Base-by-base conservation (phyloP, 176 grass and related monocot genomes). In the Aegilops bicornis region DNA sequence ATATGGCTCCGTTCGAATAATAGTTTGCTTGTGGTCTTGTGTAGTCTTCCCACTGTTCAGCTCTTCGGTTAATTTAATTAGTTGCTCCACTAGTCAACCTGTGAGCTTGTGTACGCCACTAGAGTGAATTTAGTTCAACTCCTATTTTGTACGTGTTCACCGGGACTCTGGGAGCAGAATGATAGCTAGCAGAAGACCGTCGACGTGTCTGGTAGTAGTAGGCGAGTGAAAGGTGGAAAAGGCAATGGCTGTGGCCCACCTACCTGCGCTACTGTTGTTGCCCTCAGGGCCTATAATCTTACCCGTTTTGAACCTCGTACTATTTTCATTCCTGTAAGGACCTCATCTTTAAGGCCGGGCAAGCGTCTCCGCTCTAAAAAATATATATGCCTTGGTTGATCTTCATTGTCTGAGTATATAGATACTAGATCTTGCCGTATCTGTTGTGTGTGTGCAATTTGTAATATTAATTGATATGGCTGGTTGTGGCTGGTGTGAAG, bases 381-480 rank as follows among this genome's bases (percentile, higher is more conserved):
- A 42, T 73, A 65, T 86, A 45, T 52, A 86, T 42, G 35, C 4
- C 70, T 76, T 30, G n/a, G 29, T 77, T 19, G 52, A 56, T 17
- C 52, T 56, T 3, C 7, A 3, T 56, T 56, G 52, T 56, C 17
- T 56, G 15, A 7, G 52, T 20, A 56, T 14, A 73, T 4, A 47
- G 32, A 25, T 79, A 8, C 52, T 61, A 48, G 69, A 64, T 12
- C 48, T 54, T 65, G 76, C 30, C 12, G 13, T 85, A 85, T 85
- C 48, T 50, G 40, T 23, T 24, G n/a, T 25, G 23, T 43, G 16
- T 43, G 25, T 24, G 35, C 33, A 12, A 12, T 79, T 61, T 59
- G 67, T 80, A 84, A 56, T 56, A 56, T 24, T 88, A 35, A 56
- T 63, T 74, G 83, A 83, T 73, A 74, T 87, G 89, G 69, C 82